A percentile compares a stretch with the other conserved stretches of the same genome.
Evolutionary conservation across 768 basidiomycete genomes (phyloP).

Genomic region (Termitomyces sp.): DNA sequence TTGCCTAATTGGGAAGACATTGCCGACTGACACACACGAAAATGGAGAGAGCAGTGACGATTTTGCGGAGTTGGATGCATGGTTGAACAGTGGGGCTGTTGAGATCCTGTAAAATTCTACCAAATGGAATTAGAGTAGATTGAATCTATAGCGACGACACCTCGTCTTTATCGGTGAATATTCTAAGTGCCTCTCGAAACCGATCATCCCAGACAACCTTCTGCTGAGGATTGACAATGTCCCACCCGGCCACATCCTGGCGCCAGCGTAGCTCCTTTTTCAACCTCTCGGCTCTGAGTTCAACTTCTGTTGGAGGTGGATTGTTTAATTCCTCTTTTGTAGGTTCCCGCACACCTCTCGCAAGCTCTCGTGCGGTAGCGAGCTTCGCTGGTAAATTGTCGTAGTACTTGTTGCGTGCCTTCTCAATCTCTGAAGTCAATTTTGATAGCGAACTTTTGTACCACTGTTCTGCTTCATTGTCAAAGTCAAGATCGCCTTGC

Average conservation of each 20-base stretch:
- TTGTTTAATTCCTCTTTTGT: slow-evolving; percentile 77
- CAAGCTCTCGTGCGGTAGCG: slow-evolving; percentile 66
- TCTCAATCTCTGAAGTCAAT: slow-evolving; percentile 53
- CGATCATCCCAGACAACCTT: slow-evolving; percentile 75
- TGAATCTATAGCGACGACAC: slow-evolving; percentile 7
- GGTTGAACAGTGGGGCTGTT: slow-evolving; percentile 62
- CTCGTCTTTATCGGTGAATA: slow-evolving; percentile 43
- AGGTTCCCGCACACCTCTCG: slow-evolving; percentile 70
- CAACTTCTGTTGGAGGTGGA: slow-evolving; percentile 84
- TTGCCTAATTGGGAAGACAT: neutral
- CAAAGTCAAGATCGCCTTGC: slow-evolving; percentile 72
- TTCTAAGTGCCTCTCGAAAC: slow-evolving; percentile 52
- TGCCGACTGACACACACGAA: neutral
- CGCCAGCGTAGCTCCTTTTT: slow-evolving; percentile 89
- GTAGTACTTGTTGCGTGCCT: slow-evolving; percentile 75
- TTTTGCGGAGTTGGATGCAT: slow-evolving; percentile 62
- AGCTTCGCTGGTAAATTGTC: slow-evolving; percentile 61
- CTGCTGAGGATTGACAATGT: slow-evolving; percentile 59
- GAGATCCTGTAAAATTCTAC: slow-evolving; percentile 33
- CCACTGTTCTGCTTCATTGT: slow-evolving; percentile 56
- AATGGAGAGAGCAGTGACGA: slow-evolving; percentile 33
- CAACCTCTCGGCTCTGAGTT: slow-evolving; percentile 81
- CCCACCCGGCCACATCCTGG: slow-evolving; percentile 74
- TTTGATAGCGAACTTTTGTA: slow-evolving; percentile 58
- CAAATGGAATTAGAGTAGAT: neutral